Evolutionary conservation across 768 basidiomycete genomes (phyloP).

Genomic region (Collybiopsis confluens): DNA sequence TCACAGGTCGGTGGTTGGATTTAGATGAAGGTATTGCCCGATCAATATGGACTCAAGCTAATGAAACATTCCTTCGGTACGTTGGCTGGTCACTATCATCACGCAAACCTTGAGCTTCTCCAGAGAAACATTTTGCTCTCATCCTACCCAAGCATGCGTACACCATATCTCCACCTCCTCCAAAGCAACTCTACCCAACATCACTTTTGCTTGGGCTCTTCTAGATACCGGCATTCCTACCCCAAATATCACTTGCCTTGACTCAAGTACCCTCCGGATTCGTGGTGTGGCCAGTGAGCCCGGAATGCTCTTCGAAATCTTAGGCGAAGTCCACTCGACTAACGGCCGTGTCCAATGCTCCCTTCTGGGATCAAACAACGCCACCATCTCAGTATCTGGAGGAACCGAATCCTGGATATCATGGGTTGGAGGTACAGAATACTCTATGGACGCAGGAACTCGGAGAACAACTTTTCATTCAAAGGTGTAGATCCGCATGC

Average conservation of each 20-base stretch:
- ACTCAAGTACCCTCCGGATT: slow-evolving; percentile 50
- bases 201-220: slow-evolving; percentile 40
- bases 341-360: slow-evolving; percentile 19
- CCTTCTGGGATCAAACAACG: slow-evolving; percentile 38
- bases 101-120: background rate
- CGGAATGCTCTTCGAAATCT: slow-evolving; percentile 71
- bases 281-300: slow-evolving; percentile 44
- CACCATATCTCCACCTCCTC: slow-evolving; percentile 42
- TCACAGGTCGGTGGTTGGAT: slow-evolving; percentile 71
- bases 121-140: slow-evolving; percentile 63
- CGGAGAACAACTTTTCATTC: slow-evolving; percentile 56
- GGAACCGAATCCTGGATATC: slow-evolving; percentile 58
- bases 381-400: slow-evolving; percentile 41
- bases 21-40: slow-evolving; percentile 56
- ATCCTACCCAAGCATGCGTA: slow-evolving; percentile 57
- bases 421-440: slow-evolving; percentile 75
- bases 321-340: slow-evolving; percentile 42
- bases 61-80: slow-evolving; percentile 46
- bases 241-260: slow-evolving; percentile 59
- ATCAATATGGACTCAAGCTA: slow-evolving; percentile 57
- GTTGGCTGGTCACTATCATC: slow-evolving; percentile 4
- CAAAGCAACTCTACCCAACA: slow-evolving; percentile 11
- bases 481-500: slow-evolving; percentile 56
- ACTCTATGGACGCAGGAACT: slow-evolving; percentile 59
- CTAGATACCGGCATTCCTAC: slow-evolving; percentile 45